These are phyloP conservation scores for Globisporangium ultimum DNA, from an alignment of 352 stramenopile genomes.

Conservation along the genomic window DNA sequence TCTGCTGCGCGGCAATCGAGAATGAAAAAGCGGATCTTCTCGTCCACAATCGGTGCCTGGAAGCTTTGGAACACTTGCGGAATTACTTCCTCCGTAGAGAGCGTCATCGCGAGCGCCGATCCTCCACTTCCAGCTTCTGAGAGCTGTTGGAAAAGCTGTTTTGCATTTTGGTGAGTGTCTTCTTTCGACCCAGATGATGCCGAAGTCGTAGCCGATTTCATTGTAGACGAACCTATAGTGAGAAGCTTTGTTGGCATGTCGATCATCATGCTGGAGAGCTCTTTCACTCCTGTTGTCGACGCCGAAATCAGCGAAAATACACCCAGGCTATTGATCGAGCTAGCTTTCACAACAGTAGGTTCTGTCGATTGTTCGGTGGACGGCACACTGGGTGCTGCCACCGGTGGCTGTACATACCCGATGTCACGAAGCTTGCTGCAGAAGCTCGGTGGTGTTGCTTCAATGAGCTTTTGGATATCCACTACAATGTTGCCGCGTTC, in stretches of 20 bases:
- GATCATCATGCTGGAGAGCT: conserved; percentile 64
- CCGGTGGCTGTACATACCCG: conserved; percentile 13
- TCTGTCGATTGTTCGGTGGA: neutral
- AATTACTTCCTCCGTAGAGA: conserved; percentile 62
- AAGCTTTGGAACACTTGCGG: conserved; percentile 71
- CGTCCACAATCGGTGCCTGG: conserved; percentile 27
- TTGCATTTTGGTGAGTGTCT: conserved; percentile 20
- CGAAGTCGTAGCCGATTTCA: neutral
- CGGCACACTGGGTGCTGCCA: neutral
- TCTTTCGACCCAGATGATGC: conserved; percentile 19
- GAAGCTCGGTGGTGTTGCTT: conserved; percentile 63
- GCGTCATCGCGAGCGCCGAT: conserved; percentile 45
- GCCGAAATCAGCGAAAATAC: conserved; percentile 57
- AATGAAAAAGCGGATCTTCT: conserved; percentile 71
- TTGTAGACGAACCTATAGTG: conserved; percentile 25
- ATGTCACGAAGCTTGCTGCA: conserved; percentile 49
- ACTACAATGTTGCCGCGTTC: conserved; percentile 29
- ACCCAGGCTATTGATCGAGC: conserved; percentile 20
- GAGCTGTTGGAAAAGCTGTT: conserved; percentile 59
- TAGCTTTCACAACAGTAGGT: conserved; percentile 4
- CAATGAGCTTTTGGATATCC: conserved; percentile 47
- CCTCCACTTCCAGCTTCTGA: conserved; percentile 42
- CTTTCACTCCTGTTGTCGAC: conserved; percentile 61
- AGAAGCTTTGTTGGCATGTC: conserved; percentile 73
- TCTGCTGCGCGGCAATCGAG: conserved; percentile 62